A percentile compares a stretch with the other conserved stretches of the same genome.
phyloP scores from a whole-genome alignment of 768 basidiomycete species.

The Collybia sp. region DNA sequence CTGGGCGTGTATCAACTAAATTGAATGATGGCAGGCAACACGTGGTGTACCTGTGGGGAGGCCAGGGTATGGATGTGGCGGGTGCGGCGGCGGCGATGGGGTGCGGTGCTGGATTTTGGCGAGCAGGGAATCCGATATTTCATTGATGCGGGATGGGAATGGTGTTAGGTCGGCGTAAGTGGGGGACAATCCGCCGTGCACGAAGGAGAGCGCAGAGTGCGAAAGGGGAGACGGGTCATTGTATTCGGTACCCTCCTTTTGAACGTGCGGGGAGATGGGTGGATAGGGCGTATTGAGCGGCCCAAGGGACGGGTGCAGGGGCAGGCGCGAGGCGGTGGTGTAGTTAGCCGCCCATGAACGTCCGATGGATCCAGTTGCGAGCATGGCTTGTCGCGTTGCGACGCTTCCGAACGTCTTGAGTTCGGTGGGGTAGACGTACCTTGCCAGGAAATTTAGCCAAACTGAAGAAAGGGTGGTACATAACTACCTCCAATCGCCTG shows the following conservation, averaged over 20 bases:
- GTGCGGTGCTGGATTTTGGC: slow-evolving; percentile 58
- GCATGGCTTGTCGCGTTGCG: slow-evolving; percentile 63
- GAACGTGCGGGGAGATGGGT: slow-evolving; percentile 19
- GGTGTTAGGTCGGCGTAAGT: slow-evolving; percentile 71
- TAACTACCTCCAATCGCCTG: slow-evolving; percentile 80
- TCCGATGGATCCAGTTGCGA: slow-evolving; percentile 76
- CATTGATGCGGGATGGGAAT: slow-evolving; percentile 83
- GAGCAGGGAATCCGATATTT: slow-evolving; percentile 65
- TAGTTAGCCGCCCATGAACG: slow-evolving; percentile 85
- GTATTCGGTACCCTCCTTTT: slow-evolving; percentile 16
- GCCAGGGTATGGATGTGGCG: slow-evolving; percentile 70
- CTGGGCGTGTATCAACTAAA: slow-evolving; percentile 26
- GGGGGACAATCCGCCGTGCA: slow-evolving; percentile 88
- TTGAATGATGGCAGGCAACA: background rate
- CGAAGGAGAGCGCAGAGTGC: slow-evolving; percentile 83
- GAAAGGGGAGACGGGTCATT: slow-evolving; percentile 48
- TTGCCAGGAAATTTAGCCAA: slow-evolving; percentile 17
- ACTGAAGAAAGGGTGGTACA: background rate
- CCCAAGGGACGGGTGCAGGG: slow-evolving; percentile 69
- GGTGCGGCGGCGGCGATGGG: slow-evolving; percentile 70
- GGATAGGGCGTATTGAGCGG: slow-evolving; percentile 61
- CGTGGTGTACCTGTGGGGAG: slow-evolving; percentile 47
- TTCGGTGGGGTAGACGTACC: slow-evolving; percentile 83
- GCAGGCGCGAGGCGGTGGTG: slow-evolving; percentile 74
- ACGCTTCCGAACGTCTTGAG: slow-evolving; percentile 78